Evolutionary conservation across 495 filamentous ascomycete genomes (phyloP).

Genomic region (Penicillium ochrochloron): DNA sequence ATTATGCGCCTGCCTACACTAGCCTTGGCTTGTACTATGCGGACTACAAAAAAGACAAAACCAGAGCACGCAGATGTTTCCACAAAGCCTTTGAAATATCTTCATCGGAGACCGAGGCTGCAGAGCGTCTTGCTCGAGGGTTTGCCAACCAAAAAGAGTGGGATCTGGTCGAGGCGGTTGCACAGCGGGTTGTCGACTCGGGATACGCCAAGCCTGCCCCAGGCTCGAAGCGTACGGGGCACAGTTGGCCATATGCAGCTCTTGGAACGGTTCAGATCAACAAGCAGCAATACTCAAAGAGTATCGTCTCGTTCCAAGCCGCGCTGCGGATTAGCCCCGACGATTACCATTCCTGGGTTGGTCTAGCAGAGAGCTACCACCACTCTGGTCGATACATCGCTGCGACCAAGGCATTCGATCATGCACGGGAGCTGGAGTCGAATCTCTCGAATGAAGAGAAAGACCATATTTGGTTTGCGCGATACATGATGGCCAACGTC

Average conservation of each 20-base stretch:
- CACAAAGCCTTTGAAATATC: constrained; percentile 97
- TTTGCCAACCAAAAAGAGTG: constrained; percentile 92
- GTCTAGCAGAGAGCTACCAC: constrained; percentile 93
- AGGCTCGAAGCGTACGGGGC: constrained; percentile 84
- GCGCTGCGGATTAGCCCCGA: constrained; percentile 81
- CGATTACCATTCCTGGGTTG: constrained; percentile 95
- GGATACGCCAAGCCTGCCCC: constrained; percentile 87
- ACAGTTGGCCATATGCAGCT: constrained; percentile 97
- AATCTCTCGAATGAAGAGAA: constrained; percentile 46
- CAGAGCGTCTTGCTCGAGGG: constrained; percentile 79
- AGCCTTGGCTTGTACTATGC: constrained; percentile 93
- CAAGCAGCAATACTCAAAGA: constrained; percentile 85
- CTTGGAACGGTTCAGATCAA: constrained; percentile 96
- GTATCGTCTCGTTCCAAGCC: constrained; percentile 87
- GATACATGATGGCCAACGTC: constrained; percentile 97
- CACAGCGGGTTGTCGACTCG: constrained; percentile 89
- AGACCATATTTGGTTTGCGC: constrained; percentile 85
- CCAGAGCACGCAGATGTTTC: constrained; percentile 85
- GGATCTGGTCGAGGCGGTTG: constrained; percentile 92
- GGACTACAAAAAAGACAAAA: constrained; percentile 86
- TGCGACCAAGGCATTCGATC: constrained; percentile 85
- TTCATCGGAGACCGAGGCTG: constrained; percentile 81
- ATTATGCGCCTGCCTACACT: constrained; percentile 90
- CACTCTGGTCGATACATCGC: constrained; percentile 91
- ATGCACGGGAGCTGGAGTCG: constrained; percentile 70